phyloP scores from a whole-genome alignment of 208 protist genomes.

The Acanthamoeba royreba region DNA sequence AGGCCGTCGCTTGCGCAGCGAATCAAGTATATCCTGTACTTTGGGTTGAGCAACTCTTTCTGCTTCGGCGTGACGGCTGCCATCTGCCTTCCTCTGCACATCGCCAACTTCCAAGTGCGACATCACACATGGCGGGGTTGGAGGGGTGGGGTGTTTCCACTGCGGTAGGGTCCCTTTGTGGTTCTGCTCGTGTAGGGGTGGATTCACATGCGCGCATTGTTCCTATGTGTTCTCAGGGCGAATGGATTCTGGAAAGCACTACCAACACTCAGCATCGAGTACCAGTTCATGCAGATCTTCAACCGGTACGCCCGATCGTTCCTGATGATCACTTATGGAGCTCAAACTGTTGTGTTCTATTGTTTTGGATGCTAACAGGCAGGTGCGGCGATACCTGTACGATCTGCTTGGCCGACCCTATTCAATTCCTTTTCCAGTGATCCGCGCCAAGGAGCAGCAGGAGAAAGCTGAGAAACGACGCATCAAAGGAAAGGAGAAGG shows the following conservation, averaged over 20 bases:
- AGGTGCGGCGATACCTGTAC: background rate
- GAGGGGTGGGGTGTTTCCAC: background rate
- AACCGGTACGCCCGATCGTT: background rate
- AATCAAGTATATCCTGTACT: background rate
- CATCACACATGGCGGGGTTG: background rate
- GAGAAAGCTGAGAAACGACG: background rate
- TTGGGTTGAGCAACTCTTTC: background rate
- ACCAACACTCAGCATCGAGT: background rate
- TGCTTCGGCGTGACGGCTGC: background rate
- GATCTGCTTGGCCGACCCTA: background rate
- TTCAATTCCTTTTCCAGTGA: background rate
- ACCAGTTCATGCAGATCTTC: background rate
- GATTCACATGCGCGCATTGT: too few relatives aligned
- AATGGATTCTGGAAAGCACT: background rate
- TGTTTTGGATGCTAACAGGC: background rate
- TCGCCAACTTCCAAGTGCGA: background rate
- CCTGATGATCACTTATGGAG: too few relatives aligned
- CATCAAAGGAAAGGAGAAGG: background rate
- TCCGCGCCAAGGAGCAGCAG: background rate
- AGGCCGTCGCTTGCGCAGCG: background rate
- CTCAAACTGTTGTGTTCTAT: background rate
- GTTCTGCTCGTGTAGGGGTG: background rate
- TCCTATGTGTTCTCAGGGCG: background rate
- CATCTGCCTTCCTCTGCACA: background rate
- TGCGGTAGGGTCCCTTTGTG: background rate